phyloP scores from a whole-genome alignment of 441 rosid genomes.

The Adansonia grandidieri region DNA sequence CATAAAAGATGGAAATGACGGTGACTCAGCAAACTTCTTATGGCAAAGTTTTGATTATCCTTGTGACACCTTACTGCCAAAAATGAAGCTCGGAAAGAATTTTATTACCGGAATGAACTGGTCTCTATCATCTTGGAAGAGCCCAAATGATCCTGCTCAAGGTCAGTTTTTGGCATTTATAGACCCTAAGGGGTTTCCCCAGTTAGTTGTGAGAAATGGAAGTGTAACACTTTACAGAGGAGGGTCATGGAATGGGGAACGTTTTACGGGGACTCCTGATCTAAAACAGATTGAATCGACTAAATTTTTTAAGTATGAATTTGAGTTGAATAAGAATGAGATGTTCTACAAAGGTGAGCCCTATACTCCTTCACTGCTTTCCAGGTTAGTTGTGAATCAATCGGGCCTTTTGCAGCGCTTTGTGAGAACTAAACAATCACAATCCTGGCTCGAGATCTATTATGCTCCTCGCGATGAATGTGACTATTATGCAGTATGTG shows the following conservation, averaged over 20 bases:
- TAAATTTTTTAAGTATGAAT: conserved; percentile 8
- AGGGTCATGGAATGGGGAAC: conserved; percentile 17
- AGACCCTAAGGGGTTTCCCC: conserved; percentile 30
- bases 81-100: conserved; percentile 22
- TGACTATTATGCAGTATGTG: conserved; percentile 33
- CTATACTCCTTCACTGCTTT: background rate
- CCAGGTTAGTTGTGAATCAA: conserved; percentile 17
- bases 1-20: no score
- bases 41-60: conserved; percentile 22
- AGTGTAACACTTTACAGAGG: background rate
- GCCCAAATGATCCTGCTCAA: background rate
- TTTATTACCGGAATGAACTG: background rate
- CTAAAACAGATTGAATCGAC: background rate
- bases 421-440: background rate
- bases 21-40: background rate
- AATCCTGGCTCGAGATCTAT: background rate
- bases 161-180: conserved; percentile 10
- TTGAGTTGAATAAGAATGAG: conserved; percentile 24
- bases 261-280: conserved; percentile 18
- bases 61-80: background rate
- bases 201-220: conserved; percentile 12
- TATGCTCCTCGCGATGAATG: conserved; percentile 23
- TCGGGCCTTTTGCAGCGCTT: conserved; percentile 15
- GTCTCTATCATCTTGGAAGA: conserved; percentile 36
- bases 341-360: conserved; percentile 16